Evolutionary conservation across 495 filamentous ascomycete genomes (phyloP), one percentile per base, ranked within the genome.

Genomic region (Parachaetomium inaequale): DNA sequence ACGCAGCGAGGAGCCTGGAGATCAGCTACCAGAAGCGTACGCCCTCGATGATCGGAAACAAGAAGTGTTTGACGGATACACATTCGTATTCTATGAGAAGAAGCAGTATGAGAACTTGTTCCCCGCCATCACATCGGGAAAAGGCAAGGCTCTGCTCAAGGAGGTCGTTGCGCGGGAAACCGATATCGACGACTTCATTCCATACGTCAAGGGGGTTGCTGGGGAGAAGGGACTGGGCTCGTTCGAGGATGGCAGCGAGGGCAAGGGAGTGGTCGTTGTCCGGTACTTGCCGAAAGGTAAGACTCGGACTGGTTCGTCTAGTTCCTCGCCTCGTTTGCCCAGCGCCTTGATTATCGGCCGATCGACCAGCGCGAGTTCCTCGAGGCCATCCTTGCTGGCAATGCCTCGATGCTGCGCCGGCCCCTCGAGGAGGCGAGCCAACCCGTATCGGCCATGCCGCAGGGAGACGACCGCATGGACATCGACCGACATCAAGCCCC

Each of bases 361-460:
- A 87, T 97, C 51, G 87, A 93, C 58, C 94, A 97, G 72, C 91
- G 87, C 51, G 93, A 96, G 64, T 96, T 98, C 62, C 80, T 98
- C 10, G 92, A 96, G 74, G 90, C 90, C 4, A 96, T 98, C 52
- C 73, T 98, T 19, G 85, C 76, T 12, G 87, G 86, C 57, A 87
- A 97, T 76, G 84, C 89, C 4, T 85, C 82, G 58, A 75, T 80
- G 28, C 76, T 97, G n/a, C 84, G 87, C 59, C 83, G 83, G 36
- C 80, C 86, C 2, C 81, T 95, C 1, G 76, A 79, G 59, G 70
- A 72, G 31, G 76, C 75, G 1, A 71, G 61, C 19, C 66, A 68
- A 15, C 40, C 64, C 2, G 55, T 51, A 10, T 51, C 65, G 19
- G 46, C 64, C 21, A 23, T 28, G 26, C 10, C 64, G 29, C 12